phyloP scores from a whole-genome alignment of 2,329 filamentous ascomycete species.

The Alternaria longipes region DNA sequence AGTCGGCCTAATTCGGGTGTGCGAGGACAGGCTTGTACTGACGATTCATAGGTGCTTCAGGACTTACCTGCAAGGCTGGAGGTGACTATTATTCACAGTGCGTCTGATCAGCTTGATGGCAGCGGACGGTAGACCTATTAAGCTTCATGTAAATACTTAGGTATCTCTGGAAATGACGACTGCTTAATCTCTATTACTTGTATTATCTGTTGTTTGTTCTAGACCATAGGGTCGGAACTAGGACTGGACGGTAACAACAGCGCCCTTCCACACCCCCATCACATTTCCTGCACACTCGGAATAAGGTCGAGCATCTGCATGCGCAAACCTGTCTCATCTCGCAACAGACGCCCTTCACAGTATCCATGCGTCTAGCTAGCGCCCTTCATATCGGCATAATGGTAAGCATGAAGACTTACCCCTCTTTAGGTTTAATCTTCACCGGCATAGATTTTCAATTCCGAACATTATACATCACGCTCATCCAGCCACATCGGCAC shows the following conservation, averaged over 20 bases:
- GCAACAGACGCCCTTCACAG: neutral
- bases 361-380: neutral
- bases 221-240: slow-evolving; percentile 3
- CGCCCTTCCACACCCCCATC: neutral
- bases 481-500: neutral
- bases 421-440: neutral
- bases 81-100: slow-evolving; percentile 16
- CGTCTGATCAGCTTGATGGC: neutral
- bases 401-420: neutral
- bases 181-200: too few relatives aligned
- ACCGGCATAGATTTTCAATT: neutral
- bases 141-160: neutral
- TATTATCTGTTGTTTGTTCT: slow-evolving; percentile 1
- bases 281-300: neutral
- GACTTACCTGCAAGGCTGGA: slow-evolving; percentile 9
- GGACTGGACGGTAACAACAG: neutral
- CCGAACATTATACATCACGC: neutral
- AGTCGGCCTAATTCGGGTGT: neutral
- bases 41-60: slow-evolving; percentile 11
- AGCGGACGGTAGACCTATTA: neutral
- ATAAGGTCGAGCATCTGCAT: neutral
- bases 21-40: neutral
- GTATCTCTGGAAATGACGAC: neutral
- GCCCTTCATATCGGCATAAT: neutral
- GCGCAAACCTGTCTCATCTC: neutral